Base-by-base conservation (phyloP, 176 grass and related monocot species). In the Ananas comosus region DNA sequence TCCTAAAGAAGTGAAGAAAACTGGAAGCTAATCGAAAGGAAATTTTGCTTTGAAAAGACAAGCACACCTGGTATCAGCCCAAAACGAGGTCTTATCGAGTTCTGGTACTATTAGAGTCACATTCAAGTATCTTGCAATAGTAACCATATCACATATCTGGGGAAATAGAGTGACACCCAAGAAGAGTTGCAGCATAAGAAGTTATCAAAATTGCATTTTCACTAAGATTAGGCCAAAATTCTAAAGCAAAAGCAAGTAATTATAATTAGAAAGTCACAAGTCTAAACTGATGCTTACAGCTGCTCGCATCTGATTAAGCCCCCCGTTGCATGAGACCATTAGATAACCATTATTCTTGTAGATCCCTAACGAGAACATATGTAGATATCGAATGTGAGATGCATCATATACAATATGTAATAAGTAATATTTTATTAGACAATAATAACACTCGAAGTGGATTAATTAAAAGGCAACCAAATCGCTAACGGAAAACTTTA, bases 81-180 rank as follows among this genome's bases (percentile, higher is more conserved):
- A 93, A 83, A 97, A 97, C 2, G 94, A 97, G 24, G 89, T 88
- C 67, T 92, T 93, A 64, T 97, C 94, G 73, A 97, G 80, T 57
- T 90, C 87, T 12, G 94, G 94, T 67, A 93, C 82, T 22, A 97
- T 83, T 51, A 97, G 79, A 53, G 94, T 97, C 58, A 86, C 89
- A 76, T 97, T 92, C 76, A 97, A 88, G 85, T 85, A 88, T 75
- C 86, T 89, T 65, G 94, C 89, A 74, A 97, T 97, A 5, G 85
- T 80, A 72, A 97, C 94, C 94, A 97, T 92, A 79, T 97, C 94
- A 16, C 94, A 97, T 69, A 92, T 97, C 89, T 97, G 82, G 75
- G 27, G 42, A 25, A 75, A 88, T 14, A 79, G 65, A 64, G 10
- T 51, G 5, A 61, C 14, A 63, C 4, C 71, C 18, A 28, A 16